These are phyloP conservation scores for Ogataea angusta DNA, from an alignment of 805 yeast genomes.

Conservation along the genomic window DNA sequence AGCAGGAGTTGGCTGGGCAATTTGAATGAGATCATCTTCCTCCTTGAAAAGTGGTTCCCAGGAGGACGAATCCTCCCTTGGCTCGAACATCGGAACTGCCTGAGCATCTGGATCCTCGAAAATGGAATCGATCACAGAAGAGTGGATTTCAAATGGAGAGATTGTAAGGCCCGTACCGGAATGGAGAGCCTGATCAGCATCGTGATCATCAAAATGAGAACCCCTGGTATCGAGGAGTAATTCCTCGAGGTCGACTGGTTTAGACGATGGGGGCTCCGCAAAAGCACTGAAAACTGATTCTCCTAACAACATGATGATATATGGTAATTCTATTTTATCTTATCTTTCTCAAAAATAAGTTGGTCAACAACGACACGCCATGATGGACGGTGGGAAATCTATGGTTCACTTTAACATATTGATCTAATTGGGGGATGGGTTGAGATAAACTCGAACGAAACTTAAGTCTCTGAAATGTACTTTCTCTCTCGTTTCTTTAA, in stretches of 20 bases:
- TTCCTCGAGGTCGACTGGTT: constrained; percentile 1
- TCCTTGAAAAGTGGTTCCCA: constrained; percentile 64
- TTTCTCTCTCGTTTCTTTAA: constrained; percentile 18
- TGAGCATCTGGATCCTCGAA: constrained; percentile 33
- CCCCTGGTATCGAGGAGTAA: constrained; percentile 1
- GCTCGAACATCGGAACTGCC: constrained; percentile 63
- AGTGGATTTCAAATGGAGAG: constrained; percentile 53
- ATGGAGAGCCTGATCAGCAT: neutral
- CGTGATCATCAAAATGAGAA: neutral
- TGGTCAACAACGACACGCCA: constrained; percentile 21
- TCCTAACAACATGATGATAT: constrained; percentile 30
- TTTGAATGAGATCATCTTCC: constrained; percentile 22
- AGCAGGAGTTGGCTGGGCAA: neutral
- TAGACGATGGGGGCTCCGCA: constrained; percentile 10
- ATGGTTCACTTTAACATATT: constrained; percentile 25
- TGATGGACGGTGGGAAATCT: constrained; percentile 23
- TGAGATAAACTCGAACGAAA: constrained; percentile 14
- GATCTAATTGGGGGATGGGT: constrained; percentile 8
- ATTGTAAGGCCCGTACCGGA: constrained; percentile 21
- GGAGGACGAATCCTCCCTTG: constrained; percentile 34
- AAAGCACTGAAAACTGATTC: constrained; percentile 32
- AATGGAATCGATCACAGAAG: constrained; percentile 50
- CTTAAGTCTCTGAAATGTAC: constrained; percentile 11
- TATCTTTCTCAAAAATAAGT: constrained; percentile 4
- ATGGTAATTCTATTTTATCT: constrained; percentile 4